phyloP scores from a whole-genome alignment of 78 protist genomes.

The Dictyostelium capitatum region DNA sequence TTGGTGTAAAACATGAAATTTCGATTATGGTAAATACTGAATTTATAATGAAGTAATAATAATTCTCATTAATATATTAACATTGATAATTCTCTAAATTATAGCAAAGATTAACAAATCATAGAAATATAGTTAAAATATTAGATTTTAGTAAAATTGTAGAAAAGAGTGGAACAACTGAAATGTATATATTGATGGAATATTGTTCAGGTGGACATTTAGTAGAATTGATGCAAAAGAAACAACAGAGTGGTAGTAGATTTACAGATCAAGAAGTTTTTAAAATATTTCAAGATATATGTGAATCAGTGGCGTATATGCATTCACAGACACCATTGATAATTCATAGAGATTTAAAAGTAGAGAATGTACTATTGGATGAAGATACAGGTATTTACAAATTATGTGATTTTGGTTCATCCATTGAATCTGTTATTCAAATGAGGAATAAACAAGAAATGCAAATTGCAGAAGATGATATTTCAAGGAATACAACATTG shows the following conservation, averaged over 20 bases:
- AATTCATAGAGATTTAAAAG: constrained; percentile 87
- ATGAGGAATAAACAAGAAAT: constrained; percentile 59
- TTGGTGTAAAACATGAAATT: constrained; percentile 48
- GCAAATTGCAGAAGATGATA: constrained; percentile 77
- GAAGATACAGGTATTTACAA: constrained; percentile 64
- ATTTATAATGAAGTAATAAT: background rate
- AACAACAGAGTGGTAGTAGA: background rate
- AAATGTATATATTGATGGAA: constrained; percentile 80
- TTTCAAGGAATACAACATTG: constrained; percentile 80
- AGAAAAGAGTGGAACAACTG: constrained; percentile 26
- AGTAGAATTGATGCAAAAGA: constrained; percentile 59
- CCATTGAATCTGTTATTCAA: constrained; percentile 36
- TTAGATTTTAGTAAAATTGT: constrained; percentile 40
- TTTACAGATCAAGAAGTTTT: constrained; percentile 64
- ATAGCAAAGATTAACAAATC: constrained; percentile 41
- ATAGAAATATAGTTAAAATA: constrained; percentile 73
- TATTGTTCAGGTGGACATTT: constrained; percentile 82
- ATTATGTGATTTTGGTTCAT: constrained; percentile 87
- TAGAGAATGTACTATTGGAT: constrained; percentile 82
- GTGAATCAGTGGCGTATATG: constrained; percentile 68
- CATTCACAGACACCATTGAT: constrained; percentile 54
- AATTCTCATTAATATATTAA: no score
- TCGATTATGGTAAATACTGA: constrained; percentile 34
- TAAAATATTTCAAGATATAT: constrained; percentile 63
- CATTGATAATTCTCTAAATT: background rate